Percentiles rank a stretch among this genome's conserved stretches.
Evolutionary conservation across 2,329 filamentous ascomycete genomes (phyloP).

Genomic region (Scedosporium minutisporum): DNA sequence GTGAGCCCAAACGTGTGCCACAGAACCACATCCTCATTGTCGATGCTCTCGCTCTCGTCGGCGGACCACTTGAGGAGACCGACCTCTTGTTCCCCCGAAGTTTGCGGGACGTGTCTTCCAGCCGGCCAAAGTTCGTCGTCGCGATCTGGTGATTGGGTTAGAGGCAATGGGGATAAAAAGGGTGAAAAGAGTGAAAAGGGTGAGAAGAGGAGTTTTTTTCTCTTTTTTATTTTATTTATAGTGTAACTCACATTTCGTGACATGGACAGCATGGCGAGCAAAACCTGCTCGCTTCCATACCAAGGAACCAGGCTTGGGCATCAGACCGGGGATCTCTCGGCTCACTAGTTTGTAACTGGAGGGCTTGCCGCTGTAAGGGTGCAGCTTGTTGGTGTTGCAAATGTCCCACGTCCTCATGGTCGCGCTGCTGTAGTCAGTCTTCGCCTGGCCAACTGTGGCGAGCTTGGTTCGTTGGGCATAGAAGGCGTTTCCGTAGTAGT

Average conservation of each 20-base stretch:
- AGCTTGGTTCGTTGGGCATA: conserved; percentile 77
- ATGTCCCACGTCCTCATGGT: conserved; percentile 87
- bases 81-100: conserved; percentile 64
- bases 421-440: conserved; percentile 71
- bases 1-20: conserved; percentile 93
- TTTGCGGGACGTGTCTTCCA: conserved; percentile 80
- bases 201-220: too few relatives aligned
- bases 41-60: conserved; percentile 57
- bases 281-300: conserved; percentile 89
- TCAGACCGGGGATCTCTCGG: conserved; percentile 65
- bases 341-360: conserved; percentile 84
- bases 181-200: too few relatives aligned
- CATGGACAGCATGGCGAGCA: conserved; percentile 75
- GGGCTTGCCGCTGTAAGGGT: conserved; percentile 78
- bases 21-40: conserved; percentile 77
- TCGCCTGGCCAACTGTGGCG: conserved; percentile 56
- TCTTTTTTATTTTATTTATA: too few relatives aligned
- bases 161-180: not conserved
- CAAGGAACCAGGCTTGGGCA: conserved; percentile 71
- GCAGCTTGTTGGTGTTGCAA: conserved; percentile 71
- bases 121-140: conserved; percentile 80
- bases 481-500: conserved; percentile 85
- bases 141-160: conserved; percentile 39
- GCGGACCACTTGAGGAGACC: conserved; percentile 72
- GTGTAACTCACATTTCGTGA: conserved; percentile 65